These are phyloP conservation scores for Phaffia australis DNA, from an alignment of 768 basidiomycete species.

Conservation along the genomic window DNA sequence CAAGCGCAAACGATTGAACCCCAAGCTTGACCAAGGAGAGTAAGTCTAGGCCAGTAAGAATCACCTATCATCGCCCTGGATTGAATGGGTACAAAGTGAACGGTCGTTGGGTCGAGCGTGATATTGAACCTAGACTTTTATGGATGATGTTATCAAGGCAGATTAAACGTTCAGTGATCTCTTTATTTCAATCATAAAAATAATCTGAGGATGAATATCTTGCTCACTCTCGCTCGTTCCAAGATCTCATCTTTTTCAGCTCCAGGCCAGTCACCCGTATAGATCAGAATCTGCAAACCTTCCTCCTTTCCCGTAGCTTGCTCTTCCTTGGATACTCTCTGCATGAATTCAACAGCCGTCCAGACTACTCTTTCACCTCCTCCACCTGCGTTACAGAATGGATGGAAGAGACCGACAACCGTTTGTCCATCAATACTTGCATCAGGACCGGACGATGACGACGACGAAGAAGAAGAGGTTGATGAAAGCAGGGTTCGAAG, in stretches of 20 bases:
- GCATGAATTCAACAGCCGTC: conserved; percentile 71
- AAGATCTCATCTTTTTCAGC: conserved; percentile 71
- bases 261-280: conserved; percentile 68
- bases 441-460: no score
- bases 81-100: conserved; percentile 72
- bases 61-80: conserved; percentile 67
- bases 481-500: no score
- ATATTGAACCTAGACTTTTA: conserved; percentile 52
- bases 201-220: neutral
- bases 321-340: conserved; percentile 38
- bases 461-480: no score
- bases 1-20: conserved; percentile 74
- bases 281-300: conserved; percentile 62
- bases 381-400: conserved; percentile 95
- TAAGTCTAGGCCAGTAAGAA: conserved; percentile 75
- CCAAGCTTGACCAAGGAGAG: conserved; percentile 78
- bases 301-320: conserved; percentile 42
- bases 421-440: no score
- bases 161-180: neutral
- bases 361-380: conserved; percentile 94
- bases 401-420: conserved; percentile 82
- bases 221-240: conserved; percentile 60
- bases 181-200: neutral
- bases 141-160: neutral
- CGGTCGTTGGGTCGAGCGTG: conserved; percentile 48